phyloP scores from a whole-genome alignment of 176 grass and related monocot species.

The Phyllostachys edulis region DNA sequence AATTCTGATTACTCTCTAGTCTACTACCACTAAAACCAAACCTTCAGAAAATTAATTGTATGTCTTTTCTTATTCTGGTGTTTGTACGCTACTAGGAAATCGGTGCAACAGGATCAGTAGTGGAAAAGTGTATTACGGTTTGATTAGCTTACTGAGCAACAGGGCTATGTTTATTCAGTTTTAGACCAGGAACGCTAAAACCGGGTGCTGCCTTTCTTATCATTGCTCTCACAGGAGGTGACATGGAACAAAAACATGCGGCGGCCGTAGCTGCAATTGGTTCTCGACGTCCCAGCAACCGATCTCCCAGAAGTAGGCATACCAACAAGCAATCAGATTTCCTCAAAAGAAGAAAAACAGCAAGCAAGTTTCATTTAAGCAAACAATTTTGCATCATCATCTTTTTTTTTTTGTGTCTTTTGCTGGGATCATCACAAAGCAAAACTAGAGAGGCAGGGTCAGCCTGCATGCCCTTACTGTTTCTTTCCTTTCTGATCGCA shows the following conservation, averaged over 20 bases:
- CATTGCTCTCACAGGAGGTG: neutral
- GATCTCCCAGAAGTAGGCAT: neutral
- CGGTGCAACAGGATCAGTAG: neutral
- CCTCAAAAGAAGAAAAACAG: neutral
- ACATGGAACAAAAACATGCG: too few relatives aligned
- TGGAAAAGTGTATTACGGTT: neutral
- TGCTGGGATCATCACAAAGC: neutral
- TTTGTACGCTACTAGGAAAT: neutral
- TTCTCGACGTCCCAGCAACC: neutral
- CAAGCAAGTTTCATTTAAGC: neutral
- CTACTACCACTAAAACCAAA: neutral
- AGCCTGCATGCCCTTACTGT: neutral
- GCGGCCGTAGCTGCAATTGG: too few relatives aligned
- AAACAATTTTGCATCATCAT: neutral
- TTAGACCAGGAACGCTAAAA: neutral
- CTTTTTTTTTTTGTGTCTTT: neutral
- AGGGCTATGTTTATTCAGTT: neutral
- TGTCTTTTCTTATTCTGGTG: neutral
- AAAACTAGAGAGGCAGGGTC: neutral
- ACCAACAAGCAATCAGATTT: neutral
- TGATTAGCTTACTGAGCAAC: neutral
- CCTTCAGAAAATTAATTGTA: neutral
- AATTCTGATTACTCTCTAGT: neutral
- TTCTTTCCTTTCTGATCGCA: neutral
- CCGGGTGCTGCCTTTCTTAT: neutral